These are phyloP conservation scores for Aurantiochytrium sp. DNA, from an alignment of 108 stramenopile genomes.

Conservation along the genomic window DNA sequence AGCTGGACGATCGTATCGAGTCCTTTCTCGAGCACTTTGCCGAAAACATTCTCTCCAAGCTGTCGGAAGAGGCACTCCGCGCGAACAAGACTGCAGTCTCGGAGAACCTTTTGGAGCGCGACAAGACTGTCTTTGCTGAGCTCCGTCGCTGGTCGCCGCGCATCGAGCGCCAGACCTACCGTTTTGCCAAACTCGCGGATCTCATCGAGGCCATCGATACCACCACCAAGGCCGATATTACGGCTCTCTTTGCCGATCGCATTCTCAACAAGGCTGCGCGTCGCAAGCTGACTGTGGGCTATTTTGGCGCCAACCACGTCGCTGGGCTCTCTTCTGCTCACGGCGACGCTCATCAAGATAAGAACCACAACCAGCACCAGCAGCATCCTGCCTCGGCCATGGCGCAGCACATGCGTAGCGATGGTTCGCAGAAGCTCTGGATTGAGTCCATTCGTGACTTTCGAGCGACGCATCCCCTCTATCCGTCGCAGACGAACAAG, in stretches of 20 bases:
- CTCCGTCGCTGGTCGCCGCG: not conserved
- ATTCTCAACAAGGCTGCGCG: not conserved
- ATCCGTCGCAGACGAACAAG: not conserved
- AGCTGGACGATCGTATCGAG: conserved; percentile 25
- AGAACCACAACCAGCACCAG: not conserved
- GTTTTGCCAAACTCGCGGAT: not conserved
- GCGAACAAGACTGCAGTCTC: not conserved
- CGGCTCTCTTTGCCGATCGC: not conserved
- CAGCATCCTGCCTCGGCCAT: not conserved
- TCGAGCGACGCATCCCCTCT: not conserved
- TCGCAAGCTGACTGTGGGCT: not conserved
- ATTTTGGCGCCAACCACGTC: not conserved
- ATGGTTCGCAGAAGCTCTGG: not conserved
- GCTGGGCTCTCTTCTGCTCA: not conserved
- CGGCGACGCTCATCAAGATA: too few relatives aligned
- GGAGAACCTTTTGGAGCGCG: conserved; percentile 18
- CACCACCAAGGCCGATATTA: not conserved
- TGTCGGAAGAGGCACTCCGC: not conserved
- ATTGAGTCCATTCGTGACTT: not conserved
- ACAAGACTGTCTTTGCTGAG: conserved; percentile 24
- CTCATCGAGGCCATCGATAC: not conserved
- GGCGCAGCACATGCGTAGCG: not conserved
- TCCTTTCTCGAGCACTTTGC: conserved; percentile 19
- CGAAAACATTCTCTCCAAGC: not conserved
- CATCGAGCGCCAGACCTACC: not conserved